phyloP scores from a whole-genome alignment of 2,329 filamentous ascomycete species.

The Meredithiella fracta region DNA sequence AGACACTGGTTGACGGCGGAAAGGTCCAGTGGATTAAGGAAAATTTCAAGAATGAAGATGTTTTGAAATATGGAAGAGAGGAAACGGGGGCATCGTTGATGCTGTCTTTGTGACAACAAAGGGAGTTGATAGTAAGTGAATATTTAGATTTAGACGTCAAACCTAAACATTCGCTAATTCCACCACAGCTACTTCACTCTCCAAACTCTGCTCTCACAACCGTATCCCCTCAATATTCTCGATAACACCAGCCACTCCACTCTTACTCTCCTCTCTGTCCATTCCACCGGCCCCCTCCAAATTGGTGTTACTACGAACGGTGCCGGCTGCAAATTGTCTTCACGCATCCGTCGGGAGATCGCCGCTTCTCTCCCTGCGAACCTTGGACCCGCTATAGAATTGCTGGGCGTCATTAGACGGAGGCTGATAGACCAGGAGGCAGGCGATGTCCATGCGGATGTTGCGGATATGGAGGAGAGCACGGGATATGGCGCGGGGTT shows the following conservation, averaged over 20 bases:
- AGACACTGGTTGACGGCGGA: constrained; percentile 48
- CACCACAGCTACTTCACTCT: constrained; percentile 45
- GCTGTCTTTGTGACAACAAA: constrained; percentile 56
- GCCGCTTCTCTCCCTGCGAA: constrained; percentile 59
- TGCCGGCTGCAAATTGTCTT: constrained; percentile 82
- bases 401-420: constrained; percentile 56
- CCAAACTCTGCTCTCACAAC: constrained; percentile 55
- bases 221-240: constrained; percentile 88
- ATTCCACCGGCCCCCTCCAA: constrained; percentile 80
- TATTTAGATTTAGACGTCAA: too few species aligned
- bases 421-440: constrained; percentile 58
- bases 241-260: constrained; percentile 77
- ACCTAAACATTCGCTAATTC: too few species aligned
- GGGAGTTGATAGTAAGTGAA: neutral
- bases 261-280: constrained; percentile 75
- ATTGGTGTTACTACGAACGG: constrained; percentile 93
- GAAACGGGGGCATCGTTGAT: constrained; percentile 71
- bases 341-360: constrained; percentile 76
- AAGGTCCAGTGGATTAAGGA: constrained; percentile 49
- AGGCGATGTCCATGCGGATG: constrained; percentile 22
- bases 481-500: constrained; percentile 64
- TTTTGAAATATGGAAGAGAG: constrained; percentile 60
- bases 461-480: constrained; percentile 36
- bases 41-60: constrained; percentile 51
- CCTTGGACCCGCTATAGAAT: constrained; percentile 60